Evolutionary conservation across 2,329 filamentous ascomycete species (phyloP).

Genomic region (Cladophialophora immunda): DNA sequence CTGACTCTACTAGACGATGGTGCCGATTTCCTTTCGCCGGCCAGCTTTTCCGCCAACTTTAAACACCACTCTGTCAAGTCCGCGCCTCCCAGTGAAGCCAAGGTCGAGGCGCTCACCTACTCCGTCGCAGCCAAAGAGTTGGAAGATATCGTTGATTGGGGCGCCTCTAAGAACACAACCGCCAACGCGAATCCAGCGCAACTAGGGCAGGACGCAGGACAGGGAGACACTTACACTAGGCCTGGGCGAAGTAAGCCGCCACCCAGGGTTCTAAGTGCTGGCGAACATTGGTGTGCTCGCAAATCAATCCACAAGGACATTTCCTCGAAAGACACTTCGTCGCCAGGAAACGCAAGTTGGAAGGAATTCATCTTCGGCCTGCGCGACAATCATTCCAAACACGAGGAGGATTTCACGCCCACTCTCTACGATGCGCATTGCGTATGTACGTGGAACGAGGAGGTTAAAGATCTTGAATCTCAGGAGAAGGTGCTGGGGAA

Average conservation of each 20-base stretch:
- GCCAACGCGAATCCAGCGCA: not conserved
- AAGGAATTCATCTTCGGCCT: conserved; percentile 50
- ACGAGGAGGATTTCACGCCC: conserved; percentile 54
- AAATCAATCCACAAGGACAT: conserved; percentile 47
- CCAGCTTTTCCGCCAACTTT: conserved; percentile 33
- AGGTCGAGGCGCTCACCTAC: conserved; percentile 37
- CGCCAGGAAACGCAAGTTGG: conserved; percentile 49
- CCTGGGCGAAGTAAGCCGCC: conserved; percentile 28
- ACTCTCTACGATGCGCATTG: conserved; percentile 44
- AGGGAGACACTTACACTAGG: conserved; percentile 23
- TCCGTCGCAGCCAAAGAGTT: conserved; percentile 32
- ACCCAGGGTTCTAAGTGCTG: conserved; percentile 24
- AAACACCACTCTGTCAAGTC: conserved; percentile 35
- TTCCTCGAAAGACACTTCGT: conserved; percentile 36
- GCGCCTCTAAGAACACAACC: not conserved
- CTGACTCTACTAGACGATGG: conserved; percentile 39
- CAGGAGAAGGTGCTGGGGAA: conserved; percentile 15
- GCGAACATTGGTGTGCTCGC: conserved; percentile 54
- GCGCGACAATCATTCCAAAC: conserved; percentile 49
- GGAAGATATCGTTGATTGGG: conserved; percentile 23
- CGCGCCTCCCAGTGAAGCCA: conserved; percentile 33
- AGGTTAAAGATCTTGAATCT: conserved; percentile 28
- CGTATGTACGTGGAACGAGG: conserved; percentile 43
- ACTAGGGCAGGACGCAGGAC: not conserved
- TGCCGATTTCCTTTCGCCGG: conserved; percentile 35